Base-by-base conservation (phyloP, 164 flowering plant species). In the Magnolia kwangsiensis region DNA sequence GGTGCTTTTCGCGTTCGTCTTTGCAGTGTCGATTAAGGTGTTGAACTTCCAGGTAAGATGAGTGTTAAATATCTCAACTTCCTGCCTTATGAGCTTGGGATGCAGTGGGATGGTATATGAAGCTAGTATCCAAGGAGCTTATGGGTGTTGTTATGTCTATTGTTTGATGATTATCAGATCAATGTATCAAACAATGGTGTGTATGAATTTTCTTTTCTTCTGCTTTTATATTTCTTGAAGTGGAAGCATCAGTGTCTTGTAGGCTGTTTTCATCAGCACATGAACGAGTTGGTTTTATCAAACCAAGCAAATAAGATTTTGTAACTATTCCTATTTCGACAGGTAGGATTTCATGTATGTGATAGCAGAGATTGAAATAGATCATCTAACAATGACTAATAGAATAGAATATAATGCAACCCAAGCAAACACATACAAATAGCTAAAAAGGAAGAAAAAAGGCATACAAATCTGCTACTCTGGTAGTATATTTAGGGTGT, bases 31-130 rank as follows among this genome's bases (percentile, higher is more conserved):
- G 18, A 83, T 86, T 10, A 83, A 65, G 75, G 75, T 71, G 20
- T 80, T 85, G 16, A 86, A 86, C 79, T 86, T 85, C 81, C 87
- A 86, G 72, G 78, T 49, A 55, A 77, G 86, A 76, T 86, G 58
- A 77, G 29, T 68, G 21, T 18, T 68, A 1, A n/a, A n/a, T 11
- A 55, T 11, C 18, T 16, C 11, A 11, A 55, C 3, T 16, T 11
- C 18, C 61, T 55, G 10, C 10, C 61, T 55, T 16, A 55, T 2
- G 61, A 11, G 18, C 61, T 55, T 55, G 61, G 61, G 18, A 55
- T 11, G 61, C 61, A 55, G 61, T 55, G 18, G 61, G 61, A 55
- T 13, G 61, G 61, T 55, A 55, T 55, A 55, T 55, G 13, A 55
- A 55, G 61, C 13, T 55, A 55, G 61, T 16, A 55, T 8, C 16